Evolutionary conservation across 257 asterid species (phyloP), one percentile per base, ranked within the genome.

Genomic region (Solanum ossicruentum): DNA sequence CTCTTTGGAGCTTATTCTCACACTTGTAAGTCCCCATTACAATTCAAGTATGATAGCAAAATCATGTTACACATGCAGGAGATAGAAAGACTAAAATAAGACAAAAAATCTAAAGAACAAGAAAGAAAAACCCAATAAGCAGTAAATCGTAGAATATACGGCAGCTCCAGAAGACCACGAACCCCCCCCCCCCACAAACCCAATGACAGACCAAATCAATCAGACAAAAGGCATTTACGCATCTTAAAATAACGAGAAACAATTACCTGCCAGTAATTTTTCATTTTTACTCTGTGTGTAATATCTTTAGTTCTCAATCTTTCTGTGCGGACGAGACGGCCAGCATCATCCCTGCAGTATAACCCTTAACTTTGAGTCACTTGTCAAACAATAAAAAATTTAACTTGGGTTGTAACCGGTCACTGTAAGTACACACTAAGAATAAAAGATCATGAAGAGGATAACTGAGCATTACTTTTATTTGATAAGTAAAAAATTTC

Each of bases 231-330:
- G 63, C 82, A 26, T 23, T 23, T 77, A 52, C 15, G 65, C 47
- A 26, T 28, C 65, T 52, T 7, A 0, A 11, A 49, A 49, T 7
- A 56, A 6, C 23, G 39, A 11, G 18, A 20, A 20, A 21, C n/a
- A 58, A 21, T 57, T 92, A 96, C 99, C 99, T 96, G 99, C 99
- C 99, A 96, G 89, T 96, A 96, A 84, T 85, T 93, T 88, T 96
- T 96, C 96, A 89, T 91, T 87, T 96, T 96, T 55, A 95, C 93
- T 88, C 97, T 90, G 55, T 92, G 97, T 0, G 98, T 93, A 28
- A 95, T 89, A 80, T 96, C 99, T 89, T 93, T 93, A 85, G 98
- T 95, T 90, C 93, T 91, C 83, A 95, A 88, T 84, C 98, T 91
- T 57, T 96, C 98, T 5, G 98, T 95, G 79, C 99, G 99, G 23